Evolutionary conservation across 1,284 basidiomycete genomes (phyloP), one percentile per base, ranked within the genome.

Genomic region (Psilocybe mexicana): DNA sequence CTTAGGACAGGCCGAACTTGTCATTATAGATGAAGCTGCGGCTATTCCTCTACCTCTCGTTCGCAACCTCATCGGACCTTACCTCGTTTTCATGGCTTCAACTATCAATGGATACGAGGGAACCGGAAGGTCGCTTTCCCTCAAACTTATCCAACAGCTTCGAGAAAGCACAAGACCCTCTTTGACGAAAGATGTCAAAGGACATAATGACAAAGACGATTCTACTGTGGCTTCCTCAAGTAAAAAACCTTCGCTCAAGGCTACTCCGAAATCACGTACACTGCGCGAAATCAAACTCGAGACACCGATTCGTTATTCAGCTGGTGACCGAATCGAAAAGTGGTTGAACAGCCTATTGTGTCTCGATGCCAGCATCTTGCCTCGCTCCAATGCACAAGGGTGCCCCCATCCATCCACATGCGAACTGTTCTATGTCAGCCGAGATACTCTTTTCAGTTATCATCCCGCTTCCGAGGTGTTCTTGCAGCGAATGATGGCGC

Each of bases 61-160:
- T 18, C 88, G 92, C 62, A 94, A 94, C 67, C 88, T 99, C 59
- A 88, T 99, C 61, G 97, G 97, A 0, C 96, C 96, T 0, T 99
- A 99, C 75, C 91, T 98, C 43, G 95, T 99, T 52, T 98, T 99
- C 80, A 90, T 99, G 82, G 93, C 95, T 1, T 97, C 94, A 18
- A 99, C 97, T 2, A 96, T 99, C 78, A 98, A 98, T 71, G 97
- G 97, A 45, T 99, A 99, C 76, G 97, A 99, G 79, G 97, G 97
- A 23, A 99, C 97, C 0, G 97, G 97, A 18, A 92, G 97, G 36
- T 98, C 95, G 2, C 85, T 99, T 47, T 96, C 94, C 47, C 90
- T 99, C 66, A 99, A 99, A 73, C 90, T 99, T 58, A 93, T 99
- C 62, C 93, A 98, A 74, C 96, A 98, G 74, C 85, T 99, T 2